Percentiles rank a stretch among this genome's conserved stretches.
Conservation (phyloP, 495 filamentous ascomycete genomes). For the Cenococcum geophilum region DNA sequence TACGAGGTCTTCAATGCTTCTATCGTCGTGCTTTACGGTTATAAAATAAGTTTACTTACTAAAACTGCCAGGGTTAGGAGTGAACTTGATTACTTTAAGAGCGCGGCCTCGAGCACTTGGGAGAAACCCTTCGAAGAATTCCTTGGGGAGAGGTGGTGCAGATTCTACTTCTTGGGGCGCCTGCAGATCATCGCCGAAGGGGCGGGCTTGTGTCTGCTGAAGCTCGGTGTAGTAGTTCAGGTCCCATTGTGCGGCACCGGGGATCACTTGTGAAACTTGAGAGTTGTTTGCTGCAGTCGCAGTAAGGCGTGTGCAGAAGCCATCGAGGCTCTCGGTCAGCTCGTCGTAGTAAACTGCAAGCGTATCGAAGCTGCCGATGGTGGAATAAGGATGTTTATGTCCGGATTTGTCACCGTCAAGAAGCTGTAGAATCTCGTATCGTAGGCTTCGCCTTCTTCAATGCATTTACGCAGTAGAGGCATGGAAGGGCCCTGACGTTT, state of each 20-base stretch:
- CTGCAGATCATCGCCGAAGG: neutral
- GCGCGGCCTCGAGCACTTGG: neutral
- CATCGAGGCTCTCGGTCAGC: neutral
- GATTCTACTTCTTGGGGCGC: neutral
- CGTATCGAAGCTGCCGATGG: neutral
- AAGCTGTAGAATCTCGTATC: neutral
- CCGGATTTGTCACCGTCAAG: neutral
- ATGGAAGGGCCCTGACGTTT: slow-evolving; percentile 4
- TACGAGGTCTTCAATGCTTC: neutral
- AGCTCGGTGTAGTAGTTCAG: slow-evolving; percentile 1
- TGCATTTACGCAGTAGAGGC: slow-evolving; percentile 3
- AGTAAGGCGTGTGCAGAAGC: neutral
- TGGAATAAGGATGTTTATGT: neutral
- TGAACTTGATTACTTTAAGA: neutral
- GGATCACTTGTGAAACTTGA: neutral
- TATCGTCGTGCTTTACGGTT: neutral
- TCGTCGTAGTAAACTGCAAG: neutral
- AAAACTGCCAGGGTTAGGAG: slow-evolving; percentile 2
- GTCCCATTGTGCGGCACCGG: neutral
- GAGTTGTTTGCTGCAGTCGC: neutral
- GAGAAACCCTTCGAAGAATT: neutral
- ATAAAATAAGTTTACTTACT: slow-evolving; percentile 1
- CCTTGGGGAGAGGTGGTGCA: neutral
- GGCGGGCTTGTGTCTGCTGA: neutral
- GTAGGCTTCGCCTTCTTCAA: neutral